Conservation (phyloP, 306 rosid genomes). For the Fragaria nilgerrensis region DNA sequence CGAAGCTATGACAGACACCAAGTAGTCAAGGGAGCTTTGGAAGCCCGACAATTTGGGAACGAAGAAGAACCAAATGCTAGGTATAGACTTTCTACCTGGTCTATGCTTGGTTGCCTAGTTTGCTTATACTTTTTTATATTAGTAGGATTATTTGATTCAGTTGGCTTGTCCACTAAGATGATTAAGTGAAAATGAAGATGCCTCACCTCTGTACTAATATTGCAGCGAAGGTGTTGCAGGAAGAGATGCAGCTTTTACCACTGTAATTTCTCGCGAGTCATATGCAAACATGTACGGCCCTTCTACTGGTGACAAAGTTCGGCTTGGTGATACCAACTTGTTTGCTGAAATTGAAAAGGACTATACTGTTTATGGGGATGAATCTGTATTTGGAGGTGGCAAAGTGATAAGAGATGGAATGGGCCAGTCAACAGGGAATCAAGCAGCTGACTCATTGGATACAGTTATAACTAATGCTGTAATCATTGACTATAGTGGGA, state of each 20-base stretch:
- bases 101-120: slow-evolving; percentile 16
- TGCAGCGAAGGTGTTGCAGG: slow-evolving; percentile 80
- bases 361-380: slow-evolving; percentile 78
- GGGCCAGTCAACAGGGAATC: slow-evolving; percentile 73
- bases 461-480: slow-evolving; percentile 86
- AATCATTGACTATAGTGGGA: slow-evolving; percentile 78
- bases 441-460: slow-evolving; percentile 50
- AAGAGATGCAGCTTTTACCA: slow-evolving; percentile 45
- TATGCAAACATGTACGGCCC: slow-evolving; percentile 91
- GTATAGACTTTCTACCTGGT: slow-evolving; percentile 37
- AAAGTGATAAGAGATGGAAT: slow-evolving; percentile 92
- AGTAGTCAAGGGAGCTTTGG: slow-evolving; percentile 52
- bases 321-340: slow-evolving; percentile 88
- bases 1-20: slow-evolving; percentile 37
- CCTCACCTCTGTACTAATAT: slow-evolving; percentile 41
- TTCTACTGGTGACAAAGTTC: slow-evolving; percentile 81
- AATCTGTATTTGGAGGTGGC: slow-evolving; percentile 94
- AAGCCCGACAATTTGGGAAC: slow-evolving; percentile 40
- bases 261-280: slow-evolving; percentile 54
- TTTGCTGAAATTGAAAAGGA: slow-evolving; percentile 82
- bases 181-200: slow-evolving; percentile 20
- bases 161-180: slow-evolving; percentile 13
- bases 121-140: slow-evolving; percentile 11
- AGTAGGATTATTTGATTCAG: slow-evolving; percentile 21
- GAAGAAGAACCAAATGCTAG: slow-evolving; percentile 58